Base-by-base conservation (phyloP, 495 filamentous ascomycete genomes). In the Aspergillus nidulans region DNA sequence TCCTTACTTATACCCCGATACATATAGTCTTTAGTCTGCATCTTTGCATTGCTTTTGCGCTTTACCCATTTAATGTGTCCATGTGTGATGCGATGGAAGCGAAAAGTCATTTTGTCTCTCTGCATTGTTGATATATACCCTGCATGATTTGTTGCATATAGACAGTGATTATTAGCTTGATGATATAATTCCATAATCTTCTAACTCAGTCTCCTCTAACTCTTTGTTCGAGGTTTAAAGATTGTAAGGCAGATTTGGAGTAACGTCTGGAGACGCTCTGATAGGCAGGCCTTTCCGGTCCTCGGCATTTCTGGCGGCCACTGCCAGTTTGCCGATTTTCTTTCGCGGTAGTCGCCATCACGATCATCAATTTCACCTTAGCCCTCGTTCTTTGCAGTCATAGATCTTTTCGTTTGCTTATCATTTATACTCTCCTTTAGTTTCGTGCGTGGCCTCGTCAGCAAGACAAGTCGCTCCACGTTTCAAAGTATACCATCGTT, bases 81-180 rank as follows among this genome's bases (percentile, higher is more conserved):
- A 60, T 45, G 56, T 47, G 62, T 59, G 51, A 54, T 56, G 42
- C 25, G 57, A 52, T 32, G 47, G 57, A 30, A 45, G 49, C 44
- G 46, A 54, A 54, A 52, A 49, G 32, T 32, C 30, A 20, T 49
- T 10, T 42, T 52, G 49, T n/a, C 28, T 55, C 53, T 21, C 51
- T 45, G 56, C 51, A 48, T 59, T 59, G 28, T 57, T 61, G 62
- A 65, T 65, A 65, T 65, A 65, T 65, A 65, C 59, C 59, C 62
- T 40, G 56, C 40, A 50, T 60, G 30, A 48, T 56, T 18, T 44
- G 49, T 50, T 53, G 57, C 55, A 55, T 64, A 59, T 60, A 59
- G 56, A 61, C 20, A 25, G 34, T 26, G 47, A 56, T 47, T 39
- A 36, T 39, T 39, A 44, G 44, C 16, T 28, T 56, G 16, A 46